These are phyloP conservation scores for Pythium diclinum DNA, from an alignment of 352 stramenopile genomes.

Conservation along the genomic window DNA sequence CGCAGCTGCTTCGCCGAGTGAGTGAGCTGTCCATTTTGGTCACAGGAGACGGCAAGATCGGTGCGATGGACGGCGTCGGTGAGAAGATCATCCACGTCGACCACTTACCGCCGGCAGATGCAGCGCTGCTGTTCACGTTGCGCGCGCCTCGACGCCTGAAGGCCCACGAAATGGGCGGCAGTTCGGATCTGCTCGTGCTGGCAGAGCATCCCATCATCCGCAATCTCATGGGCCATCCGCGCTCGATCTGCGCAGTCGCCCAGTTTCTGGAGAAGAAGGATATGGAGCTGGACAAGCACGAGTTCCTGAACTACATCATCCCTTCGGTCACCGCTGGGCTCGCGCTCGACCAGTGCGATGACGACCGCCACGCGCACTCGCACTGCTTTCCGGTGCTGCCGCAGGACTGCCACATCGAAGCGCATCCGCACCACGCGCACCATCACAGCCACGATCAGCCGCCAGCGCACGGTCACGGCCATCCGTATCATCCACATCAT, in stretches of 20 bases:
- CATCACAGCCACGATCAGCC: constrained; percentile 32
- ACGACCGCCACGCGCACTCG: neutral
- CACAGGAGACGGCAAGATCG: constrained; percentile 70
- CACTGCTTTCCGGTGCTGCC: constrained; percentile 18
- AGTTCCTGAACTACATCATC: constrained; percentile 82
- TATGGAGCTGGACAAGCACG: constrained; percentile 78
- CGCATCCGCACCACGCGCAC: constrained; percentile 16
- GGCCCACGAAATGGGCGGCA: constrained; percentile 76
- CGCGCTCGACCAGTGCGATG: constrained; percentile 37
- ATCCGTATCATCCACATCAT: constrained; percentile 9
- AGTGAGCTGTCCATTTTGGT: constrained; percentile 59
- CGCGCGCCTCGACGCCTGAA: constrained; percentile 72
- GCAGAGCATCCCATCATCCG: constrained; percentile 65
- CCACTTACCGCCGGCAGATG: constrained; percentile 56
- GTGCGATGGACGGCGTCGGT: constrained; percentile 71
- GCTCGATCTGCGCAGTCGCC: constrained; percentile 73
- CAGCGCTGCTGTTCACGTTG: constrained; percentile 71
- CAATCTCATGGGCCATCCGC: constrained; percentile 53
- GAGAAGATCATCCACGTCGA: constrained; percentile 78
- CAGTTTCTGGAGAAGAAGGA: constrained; percentile 83
- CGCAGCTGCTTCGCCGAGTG: constrained; percentile 59
- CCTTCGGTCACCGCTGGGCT: constrained; percentile 74
- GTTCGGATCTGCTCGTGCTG: constrained; percentile 53
- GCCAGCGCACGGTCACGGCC: constrained; percentile 20
- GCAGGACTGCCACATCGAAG: constrained; percentile 16